Conservation (phyloP, 768 basidiomycete species). For the Termitomyces eurrhizus region DNA sequence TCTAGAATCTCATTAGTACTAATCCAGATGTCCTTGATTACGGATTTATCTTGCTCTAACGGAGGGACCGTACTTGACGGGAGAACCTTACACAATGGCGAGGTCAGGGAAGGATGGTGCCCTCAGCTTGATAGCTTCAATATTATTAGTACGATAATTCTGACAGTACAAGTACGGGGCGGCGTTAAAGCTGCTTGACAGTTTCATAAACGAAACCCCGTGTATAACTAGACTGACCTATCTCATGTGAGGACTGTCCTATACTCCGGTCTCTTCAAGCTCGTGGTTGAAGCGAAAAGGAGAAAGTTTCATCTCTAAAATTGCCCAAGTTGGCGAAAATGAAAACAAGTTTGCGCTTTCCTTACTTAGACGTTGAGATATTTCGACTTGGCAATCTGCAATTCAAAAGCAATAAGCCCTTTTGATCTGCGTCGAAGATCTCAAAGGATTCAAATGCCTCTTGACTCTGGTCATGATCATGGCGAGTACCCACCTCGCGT, state of each 20-base stretch:
- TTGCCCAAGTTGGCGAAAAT: neutral
- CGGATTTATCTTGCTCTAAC: neutral
- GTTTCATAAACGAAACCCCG: neutral
- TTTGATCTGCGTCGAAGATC: too few relatives aligned
- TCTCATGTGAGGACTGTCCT: neutral
- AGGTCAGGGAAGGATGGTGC: neutral
- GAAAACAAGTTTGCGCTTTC: neutral
- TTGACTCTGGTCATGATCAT: neutral
- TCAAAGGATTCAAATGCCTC: neutral
- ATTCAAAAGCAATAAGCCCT: too few relatives aligned
- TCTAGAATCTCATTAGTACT: neutral
- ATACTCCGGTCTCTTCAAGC: too few relatives aligned
- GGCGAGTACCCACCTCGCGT: neutral
- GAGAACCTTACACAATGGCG: neutral
- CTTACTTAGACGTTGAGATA: neutral
- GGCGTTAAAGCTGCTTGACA: neutral
- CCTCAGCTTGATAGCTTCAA: neutral
- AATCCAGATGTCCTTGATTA: neutral
- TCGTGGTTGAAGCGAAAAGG: neutral
- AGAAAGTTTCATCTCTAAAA: neutral
- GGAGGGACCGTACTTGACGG: neutral
- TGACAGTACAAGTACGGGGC: neutral
- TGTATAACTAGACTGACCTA: neutral
- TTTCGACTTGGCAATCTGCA: neutral
- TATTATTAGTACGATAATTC: neutral